Percentiles rank a stretch among this genome's conserved stretches.
Evolutionary conservation across 257 asterid species (phyloP).

Genomic region (Nicotiana benthamiana): DNA sequence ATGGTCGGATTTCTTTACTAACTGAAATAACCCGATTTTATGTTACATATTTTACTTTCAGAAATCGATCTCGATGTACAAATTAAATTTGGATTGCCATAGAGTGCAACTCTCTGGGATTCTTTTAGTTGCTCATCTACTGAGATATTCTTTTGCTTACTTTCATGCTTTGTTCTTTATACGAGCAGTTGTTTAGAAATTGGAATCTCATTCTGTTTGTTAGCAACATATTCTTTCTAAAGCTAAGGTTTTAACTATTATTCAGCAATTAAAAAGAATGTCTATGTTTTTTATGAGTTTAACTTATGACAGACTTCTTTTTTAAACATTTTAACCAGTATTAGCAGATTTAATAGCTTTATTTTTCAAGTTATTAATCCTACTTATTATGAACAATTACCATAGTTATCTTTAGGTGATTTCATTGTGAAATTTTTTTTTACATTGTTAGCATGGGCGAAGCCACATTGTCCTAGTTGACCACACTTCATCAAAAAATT

Average conservation of each 20-base stretch:
- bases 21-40: neutral
- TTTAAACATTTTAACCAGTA: too few species aligned
- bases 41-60: neutral
- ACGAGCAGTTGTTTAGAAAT: neutral
- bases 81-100: neutral
- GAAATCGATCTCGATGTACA: conserved; percentile 3
- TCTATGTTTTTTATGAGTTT: neutral
- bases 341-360: too few species aligned
- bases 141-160: neutral
- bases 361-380: too few species aligned
- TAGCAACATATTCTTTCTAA: neutral
- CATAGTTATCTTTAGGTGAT: too few species aligned
- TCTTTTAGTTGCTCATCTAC: neutral
- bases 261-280: neutral
- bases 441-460: too few species aligned
- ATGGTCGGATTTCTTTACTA: neutral
- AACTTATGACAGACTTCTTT: too few species aligned
- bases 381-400: too few species aligned
- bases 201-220: neutral
- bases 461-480: too few species aligned
- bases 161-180: neutral
- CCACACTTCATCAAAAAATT: too few species aligned
- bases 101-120: neutral
- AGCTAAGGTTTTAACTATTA: neutral
- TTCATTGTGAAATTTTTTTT: too few species aligned